Evolutionary conservation across 2,329 filamentous ascomycete species (phyloP), one percentile per base, ranked within the genome.

Genomic region (Penicillium occitanis): DNA sequence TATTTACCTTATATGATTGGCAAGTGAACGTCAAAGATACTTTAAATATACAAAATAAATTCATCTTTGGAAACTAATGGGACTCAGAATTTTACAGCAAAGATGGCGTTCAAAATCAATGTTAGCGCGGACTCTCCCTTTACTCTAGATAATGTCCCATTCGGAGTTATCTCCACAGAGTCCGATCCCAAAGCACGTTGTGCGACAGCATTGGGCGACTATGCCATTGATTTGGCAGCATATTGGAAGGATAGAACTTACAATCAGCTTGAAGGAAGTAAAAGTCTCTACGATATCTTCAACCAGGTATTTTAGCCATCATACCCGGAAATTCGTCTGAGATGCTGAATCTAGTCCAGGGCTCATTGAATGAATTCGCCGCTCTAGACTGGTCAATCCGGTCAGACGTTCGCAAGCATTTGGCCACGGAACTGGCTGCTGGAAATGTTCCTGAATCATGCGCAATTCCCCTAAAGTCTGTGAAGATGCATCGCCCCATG

Each of bases 401-500:
- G 81, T 11, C 71, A 73, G 13, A 69, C 75, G 60, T 77, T 84
- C 1, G 78, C 84, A 57, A 68, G 67, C n/a, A 74, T 74, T 22
- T 76, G 86, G 7, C 73, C 75, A 68, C 58, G 44, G 22, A 51
- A 6, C 46, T 65, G 13, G 48, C 68, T 71, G 62, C 61, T 57
- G 35, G 58, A 66, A 10, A 66, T 10, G 53, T 74, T 6, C 70
- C 73, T 2, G 14, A 65, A 25, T 53, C 60, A 13, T 66, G 69
- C 51, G 68, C 68, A n/a, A 70, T 73, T 10, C 61, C 73, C 8
- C 64, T 87, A 17, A 68, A 74, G 46, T 72, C 78, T 37, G 81
- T 83, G 19, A 74, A 75, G 3, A 74, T 87, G 69, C 83, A 88
- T 70, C 71, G 89, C 0, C 88, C 87, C 0, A 75, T 90, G 44